phyloP scores from a whole-genome alignment of 2,329 filamentous ascomycete species.

The Macroventuria anomochaeta region DNA sequence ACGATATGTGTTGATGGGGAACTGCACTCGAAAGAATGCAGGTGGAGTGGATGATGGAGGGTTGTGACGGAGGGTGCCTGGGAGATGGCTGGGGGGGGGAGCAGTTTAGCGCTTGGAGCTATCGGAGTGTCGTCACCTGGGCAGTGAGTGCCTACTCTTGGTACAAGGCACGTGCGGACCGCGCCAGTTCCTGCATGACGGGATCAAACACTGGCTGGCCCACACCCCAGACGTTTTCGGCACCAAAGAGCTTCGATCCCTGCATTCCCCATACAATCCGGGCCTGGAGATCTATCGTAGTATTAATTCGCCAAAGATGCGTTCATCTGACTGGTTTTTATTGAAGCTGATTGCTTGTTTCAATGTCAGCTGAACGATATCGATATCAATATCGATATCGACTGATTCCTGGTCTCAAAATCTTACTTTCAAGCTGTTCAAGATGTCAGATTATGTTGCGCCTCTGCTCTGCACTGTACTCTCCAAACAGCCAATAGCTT shows the following conservation, averaged over 20 bases:
- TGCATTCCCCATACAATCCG: constrained; percentile 8
- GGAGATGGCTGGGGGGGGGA: constrained; percentile 22
- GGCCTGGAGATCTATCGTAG: background rate
- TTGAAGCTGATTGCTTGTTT: too few species aligned
- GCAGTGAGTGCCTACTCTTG: background rate
- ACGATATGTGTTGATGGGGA: constrained; percentile 16
- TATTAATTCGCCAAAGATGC: too few species aligned
- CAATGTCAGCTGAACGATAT: too few species aligned
- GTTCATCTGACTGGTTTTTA: background rate
- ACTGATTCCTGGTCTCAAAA: too few species aligned
- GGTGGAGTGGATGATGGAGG: constrained; percentile 17
- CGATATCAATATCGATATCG: too few species aligned
- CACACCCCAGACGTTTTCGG: constrained; percentile 14
- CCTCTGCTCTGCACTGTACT: background rate
- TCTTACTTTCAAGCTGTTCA: too few species aligned
- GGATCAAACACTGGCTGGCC: constrained; percentile 3
- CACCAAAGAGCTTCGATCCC: constrained; percentile 6
- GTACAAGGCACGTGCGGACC: constrained; percentile 5
- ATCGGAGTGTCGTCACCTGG: constrained; percentile 5
- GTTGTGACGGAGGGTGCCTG: constrained; percentile 11
- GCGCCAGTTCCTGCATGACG: constrained; percentile 14
- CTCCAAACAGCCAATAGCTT: background rate
- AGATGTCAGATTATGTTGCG: background rate
- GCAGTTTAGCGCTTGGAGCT: constrained; percentile 20
- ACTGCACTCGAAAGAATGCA: constrained; percentile 21